phyloP scores from a whole-genome alignment of 2,329 filamentous ascomycete species.

The Onygenales sp. region DNA sequence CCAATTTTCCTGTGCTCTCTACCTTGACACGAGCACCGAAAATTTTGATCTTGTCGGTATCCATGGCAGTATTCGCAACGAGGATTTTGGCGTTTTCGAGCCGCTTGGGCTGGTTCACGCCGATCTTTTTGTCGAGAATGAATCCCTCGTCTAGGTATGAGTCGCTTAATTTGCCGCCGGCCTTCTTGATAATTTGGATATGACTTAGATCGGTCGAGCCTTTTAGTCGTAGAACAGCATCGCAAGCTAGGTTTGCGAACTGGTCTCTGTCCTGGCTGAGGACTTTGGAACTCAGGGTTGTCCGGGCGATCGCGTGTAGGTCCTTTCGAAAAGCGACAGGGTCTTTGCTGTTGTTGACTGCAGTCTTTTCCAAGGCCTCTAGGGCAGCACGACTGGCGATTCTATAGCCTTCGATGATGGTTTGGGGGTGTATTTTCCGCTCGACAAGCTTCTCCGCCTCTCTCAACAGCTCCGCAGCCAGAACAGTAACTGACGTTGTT shows the following conservation, averaged over 20 bases:
- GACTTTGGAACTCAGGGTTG: conserved; percentile 95
- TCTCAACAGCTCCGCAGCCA: conserved; percentile 87
- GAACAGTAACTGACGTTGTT: conserved; percentile 92
- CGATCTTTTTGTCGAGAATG: conserved; percentile 98
- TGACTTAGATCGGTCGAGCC: conserved; percentile 90
- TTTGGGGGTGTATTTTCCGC: conserved; percentile 98
- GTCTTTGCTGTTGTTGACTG: conserved; percentile 82
- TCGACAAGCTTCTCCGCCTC: conserved; percentile 96
- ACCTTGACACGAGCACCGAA: conserved; percentile 97
- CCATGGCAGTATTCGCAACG: conserved; percentile 97
- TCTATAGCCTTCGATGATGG: conserved; percentile 97
- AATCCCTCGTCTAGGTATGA: conserved; percentile 98
- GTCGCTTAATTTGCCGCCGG: conserved; percentile 92
- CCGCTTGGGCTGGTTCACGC: conserved; percentile 95
- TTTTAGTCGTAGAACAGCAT: conserved; percentile 82
- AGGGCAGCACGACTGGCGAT: conserved; percentile 90
- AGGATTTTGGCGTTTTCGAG: conserved; percentile 97
- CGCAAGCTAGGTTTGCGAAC: conserved; percentile 80
- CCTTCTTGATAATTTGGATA: conserved; percentile 99
- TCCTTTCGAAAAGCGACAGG: conserved; percentile 80
- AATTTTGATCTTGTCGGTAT: conserved; percentile 99
- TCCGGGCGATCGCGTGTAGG: conserved; percentile 80
- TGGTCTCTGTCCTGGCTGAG: conserved; percentile 83
- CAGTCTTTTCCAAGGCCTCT: conserved; percentile 69
- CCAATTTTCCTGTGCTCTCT: conserved; percentile 87